Base-by-base conservation (phyloP, 192 early-diverging fungal genomes). In the Coemansia erecta region DNA sequence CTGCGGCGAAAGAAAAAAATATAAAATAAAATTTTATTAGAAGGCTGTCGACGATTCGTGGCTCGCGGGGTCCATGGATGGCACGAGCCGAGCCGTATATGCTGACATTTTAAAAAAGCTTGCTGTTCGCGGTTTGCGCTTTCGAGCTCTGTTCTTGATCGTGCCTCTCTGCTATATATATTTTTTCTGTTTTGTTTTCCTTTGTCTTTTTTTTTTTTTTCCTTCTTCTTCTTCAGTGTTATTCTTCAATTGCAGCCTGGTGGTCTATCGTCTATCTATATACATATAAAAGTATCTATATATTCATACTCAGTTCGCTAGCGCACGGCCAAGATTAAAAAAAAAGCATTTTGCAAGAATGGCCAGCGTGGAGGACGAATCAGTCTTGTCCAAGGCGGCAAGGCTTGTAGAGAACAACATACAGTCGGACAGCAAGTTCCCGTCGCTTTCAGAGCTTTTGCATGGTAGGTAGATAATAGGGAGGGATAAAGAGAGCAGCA, bases 381-480 rank as follows among this genome's bases (percentile, higher is more conserved):
- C 17, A 14, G 50, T 50, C 35, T 23, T 64, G 22, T 40, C 24
- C 31, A 56, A 50, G 24, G 73, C 73, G 2, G 68, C 63, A 23
- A 59, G 65, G 59, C 70, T 69, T 15, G 41, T 80, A 33, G 71
- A 69, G 40, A 41, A 26, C 57, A 63, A 60, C 41, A 61, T 73
- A 61, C 66, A 70, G 60, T 26, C 64, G 3, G 77, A 80, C 60
- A 39, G 50, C 49, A 73, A 80, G 31, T 80, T 80, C 23, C 77
- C 77, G 12, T 41, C 40, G 45, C 40, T 80, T 58, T 66, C 77
- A 24, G 77, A 80, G 35, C 71, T 80, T 31, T 63, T 80, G 7
- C 77, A 80, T 56, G 67, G 76, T 79, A 79, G 68, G 66, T 31
- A 55, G n/a, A 35, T 21, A 50, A 13, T n/a, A n/a, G n/a, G n/a